Evolutionary conservation across 2,329 filamentous ascomycete genomes (phyloP).

Genomic region (Chaetomium globosum): DNA sequence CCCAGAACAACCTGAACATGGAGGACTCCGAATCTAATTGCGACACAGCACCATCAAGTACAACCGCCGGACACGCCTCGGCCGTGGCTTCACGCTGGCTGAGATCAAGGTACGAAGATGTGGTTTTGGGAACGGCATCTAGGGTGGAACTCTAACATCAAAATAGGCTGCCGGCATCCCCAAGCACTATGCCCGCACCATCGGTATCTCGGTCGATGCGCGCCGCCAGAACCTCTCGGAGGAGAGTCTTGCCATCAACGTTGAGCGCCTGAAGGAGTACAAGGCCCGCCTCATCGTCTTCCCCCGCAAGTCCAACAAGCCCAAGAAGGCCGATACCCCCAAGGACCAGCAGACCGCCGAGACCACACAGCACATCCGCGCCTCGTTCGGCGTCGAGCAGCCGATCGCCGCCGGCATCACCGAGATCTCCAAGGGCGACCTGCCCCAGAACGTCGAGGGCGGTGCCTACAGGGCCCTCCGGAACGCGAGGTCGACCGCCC

Average conservation of each 20-base stretch:
- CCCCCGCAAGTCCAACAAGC: slow-evolving; percentile 90
- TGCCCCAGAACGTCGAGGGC: slow-evolving; percentile 75
- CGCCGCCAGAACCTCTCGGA: slow-evolving; percentile 97
- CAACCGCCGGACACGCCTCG: slow-evolving; percentile 95
- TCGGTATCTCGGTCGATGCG: slow-evolving; percentile 95
- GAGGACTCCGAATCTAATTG: slow-evolving; percentile 25
- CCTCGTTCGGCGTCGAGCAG: slow-evolving; percentile 57
- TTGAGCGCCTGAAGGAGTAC: slow-evolving; percentile 98
- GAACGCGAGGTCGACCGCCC: slow-evolving; percentile 78
- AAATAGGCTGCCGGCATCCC: slow-evolving; percentile 87
- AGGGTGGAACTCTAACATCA: slow-evolving; percentile 19
- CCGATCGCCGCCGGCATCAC: slow-evolving; percentile 66
- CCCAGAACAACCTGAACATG: slow-evolving; percentile 16
- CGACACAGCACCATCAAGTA: slow-evolving; percentile 69
- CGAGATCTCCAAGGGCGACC: slow-evolving; percentile 79
- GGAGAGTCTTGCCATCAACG: slow-evolving; percentile 92
- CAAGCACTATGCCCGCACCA: slow-evolving; percentile 89
- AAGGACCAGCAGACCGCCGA: slow-evolving; percentile 67
- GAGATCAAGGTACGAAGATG: slow-evolving; percentile 84
- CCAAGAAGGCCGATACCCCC: slow-evolving; percentile 88
- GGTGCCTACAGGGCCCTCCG: slow-evolving; percentile 87
- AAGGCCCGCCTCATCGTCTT: slow-evolving; percentile 94
- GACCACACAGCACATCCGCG: slow-evolving; percentile 62
- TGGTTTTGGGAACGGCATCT: background rate
- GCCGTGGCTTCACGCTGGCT: slow-evolving; percentile 94